Base-by-base conservation (phyloP, 2,329 filamentous ascomycete species). In the Aspergillus piperis region DNA sequence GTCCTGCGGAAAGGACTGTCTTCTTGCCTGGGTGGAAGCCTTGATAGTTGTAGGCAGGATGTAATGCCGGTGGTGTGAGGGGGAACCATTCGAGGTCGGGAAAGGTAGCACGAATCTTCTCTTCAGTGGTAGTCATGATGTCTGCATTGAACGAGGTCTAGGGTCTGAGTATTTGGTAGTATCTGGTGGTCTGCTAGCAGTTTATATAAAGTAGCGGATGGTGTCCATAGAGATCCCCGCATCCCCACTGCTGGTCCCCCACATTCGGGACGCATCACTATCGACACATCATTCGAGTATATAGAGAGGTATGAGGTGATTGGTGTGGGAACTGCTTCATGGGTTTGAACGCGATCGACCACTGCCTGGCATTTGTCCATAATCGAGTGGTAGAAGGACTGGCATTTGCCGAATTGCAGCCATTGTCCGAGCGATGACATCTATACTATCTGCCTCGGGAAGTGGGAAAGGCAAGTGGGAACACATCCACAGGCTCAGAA, bases 21-120 rank as follows among this genome's bases (percentile, higher is more conserved):
- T 15, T 44, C 41, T 51, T 51, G 32, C 55, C 44, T 5, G 59
- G 59, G 17, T 61, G 55, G 36, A 61, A 61, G 7, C 59, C 56
- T 11, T 54, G 36, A 36, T 55, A 61, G 7, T 48, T 38, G 56
- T 54, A 61, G 30, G 19, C n/a, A 8, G 50, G 32, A 21, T 52
- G 32, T 5, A 25, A 32, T 5, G 8, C 25, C 17, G 36, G 51
- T 19, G 36, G 32, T 6, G 51, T 19, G 51, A 54, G 51, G 13
- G 36, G 21, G 21, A 25, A 17, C 51, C 51, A 54, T 11, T 54
- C 51, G 3, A 54, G 21, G 41, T 54, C 32, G 19, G 51, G 36
- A 21, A 39, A 54, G 51, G 51, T 38, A 25, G 51, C 36, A n/a
- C 36, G 51, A 15, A 41, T 54, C 1, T 38, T 41, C 7, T 39